These are phyloP conservation scores for Ceratocystiopsis brevicomis DNA, from an alignment of 2,329 filamentous ascomycete species.

Conservation along the genomic window DNA sequence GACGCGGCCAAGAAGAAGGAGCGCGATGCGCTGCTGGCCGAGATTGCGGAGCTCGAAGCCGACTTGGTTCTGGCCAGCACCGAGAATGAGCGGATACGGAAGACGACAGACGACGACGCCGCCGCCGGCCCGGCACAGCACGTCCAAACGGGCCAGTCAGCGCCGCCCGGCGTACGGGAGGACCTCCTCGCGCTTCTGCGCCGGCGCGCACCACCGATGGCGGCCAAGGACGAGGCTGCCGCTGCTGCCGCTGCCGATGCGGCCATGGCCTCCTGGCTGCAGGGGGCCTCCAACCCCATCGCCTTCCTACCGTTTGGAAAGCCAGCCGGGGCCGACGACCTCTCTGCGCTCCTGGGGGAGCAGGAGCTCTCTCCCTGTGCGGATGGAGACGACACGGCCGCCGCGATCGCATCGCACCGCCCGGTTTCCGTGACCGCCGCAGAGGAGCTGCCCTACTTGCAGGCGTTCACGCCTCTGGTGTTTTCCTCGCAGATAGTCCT, in stretches of 20 bases:
- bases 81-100: constrained; percentile 37
- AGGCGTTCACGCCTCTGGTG: constrained; percentile 49
- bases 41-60: constrained; percentile 35
- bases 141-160: too few relatives aligned
- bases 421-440: constrained; percentile 42
- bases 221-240: too few relatives aligned
- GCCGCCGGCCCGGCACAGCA: too few relatives aligned
- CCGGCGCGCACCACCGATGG: constrained; percentile 11
- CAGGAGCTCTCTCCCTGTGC: constrained; percentile 7
- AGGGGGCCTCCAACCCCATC: too few relatives aligned
- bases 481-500: constrained; percentile 36
- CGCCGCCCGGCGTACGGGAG: too few relatives aligned
- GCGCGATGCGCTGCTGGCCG: constrained; percentile 32
- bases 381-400: constrained; percentile 14
- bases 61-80: constrained; percentile 37
- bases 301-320: too few relatives aligned
- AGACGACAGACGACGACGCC: neutral
- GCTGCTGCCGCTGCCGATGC: too few relatives aligned
- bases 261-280: too few relatives aligned
- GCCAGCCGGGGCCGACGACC: constrained; percentile 11
- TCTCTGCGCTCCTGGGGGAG: too few relatives aligned
- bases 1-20: constrained; percentile 30
- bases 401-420: constrained; percentile 39
- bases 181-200: neutral
- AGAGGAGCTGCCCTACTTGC: constrained; percentile 49